phyloP scores from a whole-genome alignment of 768 basidiomycete species.

The Podaxis sp. region DNA sequence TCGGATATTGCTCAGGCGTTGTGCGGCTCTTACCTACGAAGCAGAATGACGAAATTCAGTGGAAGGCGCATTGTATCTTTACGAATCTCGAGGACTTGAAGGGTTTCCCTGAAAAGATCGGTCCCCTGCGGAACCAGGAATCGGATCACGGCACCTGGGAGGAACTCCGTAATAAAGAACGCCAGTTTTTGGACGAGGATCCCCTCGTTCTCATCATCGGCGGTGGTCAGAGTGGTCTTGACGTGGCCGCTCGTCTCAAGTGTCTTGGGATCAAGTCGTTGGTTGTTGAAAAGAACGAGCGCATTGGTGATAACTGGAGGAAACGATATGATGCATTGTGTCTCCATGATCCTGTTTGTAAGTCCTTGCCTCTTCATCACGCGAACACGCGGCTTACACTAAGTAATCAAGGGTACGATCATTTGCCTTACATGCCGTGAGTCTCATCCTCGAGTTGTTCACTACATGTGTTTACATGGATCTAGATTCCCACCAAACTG shows the following conservation, averaged over 20 bases:
- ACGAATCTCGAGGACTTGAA: slow-evolving; percentile 58
- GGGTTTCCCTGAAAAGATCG: slow-evolving; percentile 44
- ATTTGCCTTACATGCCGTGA: slow-evolving; percentile 60
- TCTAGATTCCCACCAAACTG: slow-evolving; percentile 27
- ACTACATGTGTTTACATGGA: background rate
- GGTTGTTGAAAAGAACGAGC: slow-evolving; percentile 59
- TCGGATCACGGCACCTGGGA: slow-evolving; percentile 56
- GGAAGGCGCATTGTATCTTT: slow-evolving; percentile 59
- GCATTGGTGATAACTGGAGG: slow-evolving; percentile 65
- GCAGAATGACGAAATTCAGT: slow-evolving; percentile 24
- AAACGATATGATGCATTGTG: slow-evolving; percentile 63
- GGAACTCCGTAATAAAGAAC: slow-evolving; percentile 35
- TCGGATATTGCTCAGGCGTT: slow-evolving; percentile 49
- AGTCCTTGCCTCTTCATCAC: slow-evolving; percentile 23
- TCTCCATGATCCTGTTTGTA: slow-evolving; percentile 65
- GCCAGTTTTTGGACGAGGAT: slow-evolving; percentile 19
- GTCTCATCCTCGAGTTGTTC: slow-evolving; percentile 20
- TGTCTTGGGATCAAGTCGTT: slow-evolving; percentile 50
- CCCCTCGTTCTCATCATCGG: slow-evolving; percentile 63
- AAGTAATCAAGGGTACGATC: slow-evolving; percentile 39
- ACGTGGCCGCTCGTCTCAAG: slow-evolving; percentile 62
- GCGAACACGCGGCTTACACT: background rate
- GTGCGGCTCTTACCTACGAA: slow-evolving; percentile 45
- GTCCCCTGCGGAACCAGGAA: slow-evolving; percentile 35
- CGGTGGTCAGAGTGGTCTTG: slow-evolving; percentile 65